Evolutionary conservation across 306 rosid species (phyloP), one percentile per base, ranked within the genome.

Genomic region (Adenanthera pavonina): DNA sequence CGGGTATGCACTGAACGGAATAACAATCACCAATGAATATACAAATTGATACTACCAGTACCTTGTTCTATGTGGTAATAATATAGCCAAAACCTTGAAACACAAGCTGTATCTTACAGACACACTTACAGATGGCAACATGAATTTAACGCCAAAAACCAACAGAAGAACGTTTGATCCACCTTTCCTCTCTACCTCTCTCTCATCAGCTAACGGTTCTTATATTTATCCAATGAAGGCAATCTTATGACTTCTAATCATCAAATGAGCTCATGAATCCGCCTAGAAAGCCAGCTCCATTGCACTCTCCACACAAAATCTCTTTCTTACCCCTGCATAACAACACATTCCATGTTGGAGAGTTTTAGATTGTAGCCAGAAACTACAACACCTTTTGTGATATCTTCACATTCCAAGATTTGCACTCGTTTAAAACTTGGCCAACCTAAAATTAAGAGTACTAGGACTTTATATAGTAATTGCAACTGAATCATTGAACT

Each of bases 241-340:
- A 65, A 69, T 49, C 77, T 74, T 70, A 7, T 48, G 6, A 25
- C 16, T 70, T 81, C 87, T 92, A 96, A 3, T 82, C 85, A 36
- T 96, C 99, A 59, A 81, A 83, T 46, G 98, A 69, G 96, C 90
- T 96, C 97, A 96, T 89, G 88, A 91, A 92, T 65, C 99, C 99
- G 66, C 98, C 99, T 19, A 84, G 0, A 86, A 96, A 96, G 79
- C 99, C 99, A 75, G 99, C 99, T 68, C 99, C 99, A 76, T 94
- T 96, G 84, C 99, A 96, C 2, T 43, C 46, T 71, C 99, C 99
- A 87, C 99, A 96, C 77, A 96, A 74, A 40, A 96, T 86, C 1
- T 96, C 94, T 85, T 77, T 89, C 79, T 89, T 96, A 72, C 99
- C 99, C 81, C 99, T 96, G 93, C 88, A n/a, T n/a, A n/a, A 89